Conservation (phyloP, 306 rosid genomes). For the Ziziphus jujuba region DNA sequence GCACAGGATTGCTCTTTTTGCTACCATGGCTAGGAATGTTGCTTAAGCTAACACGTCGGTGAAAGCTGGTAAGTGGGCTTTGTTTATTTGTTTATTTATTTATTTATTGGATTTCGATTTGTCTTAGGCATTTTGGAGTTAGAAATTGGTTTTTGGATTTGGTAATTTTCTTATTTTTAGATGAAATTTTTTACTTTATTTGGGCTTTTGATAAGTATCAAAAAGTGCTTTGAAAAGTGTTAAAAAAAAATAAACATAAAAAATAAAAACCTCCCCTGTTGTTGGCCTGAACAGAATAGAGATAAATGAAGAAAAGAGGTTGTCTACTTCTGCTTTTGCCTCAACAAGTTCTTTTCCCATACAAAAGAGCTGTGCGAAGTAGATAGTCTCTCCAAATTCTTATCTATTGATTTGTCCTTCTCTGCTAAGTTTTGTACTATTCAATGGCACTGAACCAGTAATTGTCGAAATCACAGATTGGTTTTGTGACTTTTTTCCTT, state of each 20-base stretch:
- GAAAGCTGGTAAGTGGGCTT: slow-evolving; percentile 65
- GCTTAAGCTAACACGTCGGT: slow-evolving; percentile 94
- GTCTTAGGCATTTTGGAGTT: no score
- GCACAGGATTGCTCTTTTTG: slow-evolving; percentile 91
- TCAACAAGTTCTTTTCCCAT: no score
- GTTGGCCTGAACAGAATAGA: no score
- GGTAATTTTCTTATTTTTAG: background rate
- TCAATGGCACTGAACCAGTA: slow-evolving; percentile 25
- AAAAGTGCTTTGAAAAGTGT: background rate
- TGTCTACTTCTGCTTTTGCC: no score
- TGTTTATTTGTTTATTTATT: background rate
- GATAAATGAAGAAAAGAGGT: no score
- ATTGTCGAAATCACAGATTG: slow-evolving; percentile 59
- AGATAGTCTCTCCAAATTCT: no score
- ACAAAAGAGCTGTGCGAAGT: no score
- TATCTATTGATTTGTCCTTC: background rate
- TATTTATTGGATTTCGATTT: background rate
- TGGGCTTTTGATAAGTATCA: background rate
- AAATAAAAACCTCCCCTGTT: no score
- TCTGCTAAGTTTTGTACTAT: background rate
- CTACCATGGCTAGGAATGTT: slow-evolving; percentile 95
- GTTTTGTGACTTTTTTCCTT: slow-evolving; percentile 81
- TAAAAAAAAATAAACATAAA: no score
- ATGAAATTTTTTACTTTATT: background rate
- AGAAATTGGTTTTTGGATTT: no score